Conservation (phyloP, 2,329 filamentous ascomycete genomes). For the Cryphonectria naterciae region DNA sequence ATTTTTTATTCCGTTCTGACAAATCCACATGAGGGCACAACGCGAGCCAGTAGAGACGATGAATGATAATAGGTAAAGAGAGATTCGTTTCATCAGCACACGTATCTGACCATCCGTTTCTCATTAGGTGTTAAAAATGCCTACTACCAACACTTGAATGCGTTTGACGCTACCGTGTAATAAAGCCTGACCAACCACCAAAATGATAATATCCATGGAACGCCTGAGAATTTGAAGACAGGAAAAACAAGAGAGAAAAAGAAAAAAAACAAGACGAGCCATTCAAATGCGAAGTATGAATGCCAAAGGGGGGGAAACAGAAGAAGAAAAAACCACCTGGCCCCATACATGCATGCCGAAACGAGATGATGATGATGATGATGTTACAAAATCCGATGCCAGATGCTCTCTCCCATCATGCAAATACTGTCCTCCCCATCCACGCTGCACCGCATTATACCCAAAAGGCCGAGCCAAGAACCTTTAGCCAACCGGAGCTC, state of each 20-base stretch:
- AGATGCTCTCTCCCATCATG: conserved; percentile 14
- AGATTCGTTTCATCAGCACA: neutral
- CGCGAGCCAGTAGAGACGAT: neutral
- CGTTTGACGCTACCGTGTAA: conserved; percentile 28
- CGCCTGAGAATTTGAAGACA: conserved; percentile 1
- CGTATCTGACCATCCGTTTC: conserved; percentile 4
- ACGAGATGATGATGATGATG: conserved; percentile 10
- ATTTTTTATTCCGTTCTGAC: neutral
- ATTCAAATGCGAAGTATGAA: conserved; percentile 1
- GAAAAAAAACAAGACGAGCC: neutral
- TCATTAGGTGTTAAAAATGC: conserved; percentile 12
- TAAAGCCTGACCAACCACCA: neutral
- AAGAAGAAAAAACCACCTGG: neutral
- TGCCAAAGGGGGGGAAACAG: neutral
- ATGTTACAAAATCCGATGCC: conserved; percentile 12
- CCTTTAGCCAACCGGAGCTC: neutral
- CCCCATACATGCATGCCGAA: conserved; percentile 6
- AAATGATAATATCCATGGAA: conserved; percentile 18
- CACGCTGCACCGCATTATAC: conserved; percentile 12
- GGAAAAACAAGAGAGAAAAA: neutral
- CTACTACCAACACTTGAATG: conserved; percentile 19
- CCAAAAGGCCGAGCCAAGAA: conserved; percentile 14
- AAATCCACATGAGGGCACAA: neutral
- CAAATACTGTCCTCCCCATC: conserved; percentile 13
- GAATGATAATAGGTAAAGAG: neutral